Evolutionary conservation across 805 yeast species (phyloP).

Genomic region (Myxozyma lipomycoides): DNA sequence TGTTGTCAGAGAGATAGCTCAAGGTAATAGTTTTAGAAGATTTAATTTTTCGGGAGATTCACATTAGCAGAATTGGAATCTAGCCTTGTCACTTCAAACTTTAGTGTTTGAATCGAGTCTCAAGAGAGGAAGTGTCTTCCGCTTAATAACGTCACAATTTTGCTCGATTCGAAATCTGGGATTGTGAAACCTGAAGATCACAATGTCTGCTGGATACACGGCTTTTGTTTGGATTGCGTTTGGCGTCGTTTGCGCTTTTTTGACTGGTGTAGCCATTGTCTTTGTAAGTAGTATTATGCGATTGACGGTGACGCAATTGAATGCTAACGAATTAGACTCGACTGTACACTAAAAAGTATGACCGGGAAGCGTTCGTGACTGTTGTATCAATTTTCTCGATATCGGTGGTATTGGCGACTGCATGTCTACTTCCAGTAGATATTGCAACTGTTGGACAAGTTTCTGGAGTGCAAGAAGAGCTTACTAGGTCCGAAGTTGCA

Average conservation of each 20-base stretch:
- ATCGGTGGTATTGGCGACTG: slow-evolving; percentile 28
- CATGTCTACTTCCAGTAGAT: slow-evolving; percentile 29
- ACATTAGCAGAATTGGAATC: no score
- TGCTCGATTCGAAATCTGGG: no score
- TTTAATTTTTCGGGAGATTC: neutral
- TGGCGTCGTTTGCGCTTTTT: slow-evolving; percentile 26
- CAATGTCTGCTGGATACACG: slow-evolving; percentile 26
- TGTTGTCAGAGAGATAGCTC: no score
- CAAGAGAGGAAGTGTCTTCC: no score
- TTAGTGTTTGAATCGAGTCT: no score
- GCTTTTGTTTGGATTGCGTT: slow-evolving; percentile 30
- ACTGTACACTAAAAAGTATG: slow-evolving; percentile 23
- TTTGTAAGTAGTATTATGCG: slow-evolving; percentile 14
- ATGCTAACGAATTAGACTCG: slow-evolving; percentile 14
- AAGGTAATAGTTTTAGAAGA: neutral
- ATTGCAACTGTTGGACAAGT: slow-evolving; percentile 28
- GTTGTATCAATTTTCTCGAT: slow-evolving; percentile 28
- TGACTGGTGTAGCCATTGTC: slow-evolving; percentile 20
- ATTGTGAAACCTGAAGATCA: neutral
- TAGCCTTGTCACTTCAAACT: no score
- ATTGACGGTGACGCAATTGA: neutral
- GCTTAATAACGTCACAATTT: no score
- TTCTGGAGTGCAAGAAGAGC: slow-evolving; percentile 4
- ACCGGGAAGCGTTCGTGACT: slow-evolving; percentile 28
- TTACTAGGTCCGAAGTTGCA: slow-evolving; percentile 9